A percentile compares a stretch with the other conserved stretches of the same genome.
phyloP scores from a whole-genome alignment of 2,329 filamentous ascomycete genomes.

The Aspergillus brunneoviolaceus region DNA sequence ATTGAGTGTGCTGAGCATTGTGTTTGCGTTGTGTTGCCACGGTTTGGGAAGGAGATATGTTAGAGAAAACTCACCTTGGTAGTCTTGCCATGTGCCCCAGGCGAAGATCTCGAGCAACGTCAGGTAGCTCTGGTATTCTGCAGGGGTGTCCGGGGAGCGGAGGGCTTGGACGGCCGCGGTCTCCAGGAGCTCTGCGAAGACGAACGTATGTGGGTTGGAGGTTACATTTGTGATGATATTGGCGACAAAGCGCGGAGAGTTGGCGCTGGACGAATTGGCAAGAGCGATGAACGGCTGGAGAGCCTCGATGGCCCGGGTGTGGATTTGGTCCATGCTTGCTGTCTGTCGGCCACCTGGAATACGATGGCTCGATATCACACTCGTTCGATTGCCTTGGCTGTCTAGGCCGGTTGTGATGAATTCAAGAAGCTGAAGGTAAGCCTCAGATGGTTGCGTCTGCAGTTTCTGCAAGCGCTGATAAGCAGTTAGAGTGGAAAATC shows the following conservation, averaged over 20 bases:
- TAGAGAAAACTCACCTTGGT: slow-evolving; percentile 53
- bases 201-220: slow-evolving; percentile 81
- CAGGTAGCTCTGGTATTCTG: slow-evolving; percentile 64
- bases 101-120: slow-evolving; percentile 83
- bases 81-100: slow-evolving; percentile 83
- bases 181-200: slow-evolving; percentile 91
- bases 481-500: not conserved
- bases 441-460: no score
- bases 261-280: slow-evolving; percentile 70
- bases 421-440: no score
- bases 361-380: not conserved
- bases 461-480: not conserved
- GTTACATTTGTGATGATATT: slow-evolving; percentile 87
- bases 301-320: slow-evolving; percentile 57
- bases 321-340: slow-evolving; percentile 48
- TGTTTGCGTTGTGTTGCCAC: not conserved
- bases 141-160: slow-evolving; percentile 49
- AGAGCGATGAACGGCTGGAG: slow-evolving; percentile 85
- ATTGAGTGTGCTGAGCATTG: not conserved
- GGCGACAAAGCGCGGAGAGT: slow-evolving; percentile 76
- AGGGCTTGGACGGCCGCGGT: slow-evolving; percentile 77
- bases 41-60: no score
- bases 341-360: not conserved
- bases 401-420: no score
- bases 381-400: no score